phyloP scores from a whole-genome alignment of 176 grass and related monocot genomes.

The Phoenix dactylifera region DNA sequence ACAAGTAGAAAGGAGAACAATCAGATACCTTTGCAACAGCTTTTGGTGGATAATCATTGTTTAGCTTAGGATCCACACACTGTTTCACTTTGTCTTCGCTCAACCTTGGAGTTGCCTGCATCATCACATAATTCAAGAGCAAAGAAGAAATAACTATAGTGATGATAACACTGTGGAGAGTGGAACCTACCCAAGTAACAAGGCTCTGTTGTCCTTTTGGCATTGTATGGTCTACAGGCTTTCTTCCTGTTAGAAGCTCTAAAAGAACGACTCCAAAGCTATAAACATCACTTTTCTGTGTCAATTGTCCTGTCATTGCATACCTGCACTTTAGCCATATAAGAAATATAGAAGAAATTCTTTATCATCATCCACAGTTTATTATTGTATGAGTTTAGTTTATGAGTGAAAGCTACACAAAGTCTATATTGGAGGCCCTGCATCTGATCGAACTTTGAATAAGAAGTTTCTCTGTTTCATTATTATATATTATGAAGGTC shows the following conservation, averaged over 20 bases:
- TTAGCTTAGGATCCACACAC: slow-evolving; percentile 44
- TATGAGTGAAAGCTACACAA: no score
- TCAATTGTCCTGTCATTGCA: slow-evolving; percentile 48
- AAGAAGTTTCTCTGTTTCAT: no score
- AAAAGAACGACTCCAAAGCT: slow-evolving; percentile 48
- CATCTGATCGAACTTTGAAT: no score
- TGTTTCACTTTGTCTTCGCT: slow-evolving; percentile 55
- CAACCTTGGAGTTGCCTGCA: slow-evolving; percentile 39
- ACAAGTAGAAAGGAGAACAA: no score
- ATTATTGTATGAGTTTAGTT: no score
- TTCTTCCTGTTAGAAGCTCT: slow-evolving; percentile 46
- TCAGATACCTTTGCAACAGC: slow-evolving; percentile 42
- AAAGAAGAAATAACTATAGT: no score
- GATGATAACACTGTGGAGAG: no score
- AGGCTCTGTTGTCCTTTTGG: slow-evolving; percentile 45
- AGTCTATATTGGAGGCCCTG: no score
- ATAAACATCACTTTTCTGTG: slow-evolving; percentile 46
- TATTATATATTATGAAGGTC: no score
- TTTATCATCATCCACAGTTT: no score
- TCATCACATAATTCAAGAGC: neutral
- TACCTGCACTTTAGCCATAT: slow-evolving; percentile 17
- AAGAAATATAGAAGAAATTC: no score
- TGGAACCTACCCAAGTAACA: slow-evolving; percentile 35
- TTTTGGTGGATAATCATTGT: slow-evolving; percentile 38
- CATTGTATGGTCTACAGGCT: slow-evolving; percentile 59